Percentiles rank a stretch among this genome's conserved stretches.
Evolutionary conservation across 164 flowering plant species (phyloP).

Genomic region (Saururus chinensis): DNA sequence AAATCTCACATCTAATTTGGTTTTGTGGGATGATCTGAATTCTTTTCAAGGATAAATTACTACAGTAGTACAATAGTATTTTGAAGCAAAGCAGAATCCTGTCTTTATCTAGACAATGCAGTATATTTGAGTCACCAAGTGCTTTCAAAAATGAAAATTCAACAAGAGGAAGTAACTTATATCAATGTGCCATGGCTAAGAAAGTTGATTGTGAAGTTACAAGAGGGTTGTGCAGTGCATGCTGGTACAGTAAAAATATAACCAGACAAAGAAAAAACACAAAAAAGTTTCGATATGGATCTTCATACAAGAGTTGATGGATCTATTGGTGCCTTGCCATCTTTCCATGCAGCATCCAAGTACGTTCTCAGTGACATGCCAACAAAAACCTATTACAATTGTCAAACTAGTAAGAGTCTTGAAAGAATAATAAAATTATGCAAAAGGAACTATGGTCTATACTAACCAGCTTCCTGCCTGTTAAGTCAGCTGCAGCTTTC

Average conservation of each 20-base stretch:
- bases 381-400: slow-evolving; percentile 68
- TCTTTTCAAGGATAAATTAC: no score
- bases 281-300: no score
- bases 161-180: not conserved
- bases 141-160: not conserved
- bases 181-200: not conserved
- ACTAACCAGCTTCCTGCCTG: slow-evolving; percentile 92
- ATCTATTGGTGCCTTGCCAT: slow-evolving; percentile 95
- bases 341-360: slow-evolving; percentile 97
- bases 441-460: not conserved
- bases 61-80: not conserved
- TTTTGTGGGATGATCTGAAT: no score
- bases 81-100: not conserved
- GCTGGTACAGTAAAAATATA: not conserved
- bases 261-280: not conserved
- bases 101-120: not conserved
- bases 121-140: not conserved
- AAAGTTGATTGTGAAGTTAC: no score
- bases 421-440: not conserved
- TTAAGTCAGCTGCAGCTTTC: slow-evolving; percentile 94
- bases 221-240: not conserved
- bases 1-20: not conserved
- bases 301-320: slow-evolving; percentile 83
- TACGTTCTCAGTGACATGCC: slow-evolving; percentile 98
- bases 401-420: not conserved